Percentiles rank a stretch among this genome's conserved stretches.
Evolutionary conservation across 2,329 filamentous ascomycete genomes (phyloP).

Genomic region (Arthrobotrys pseudoclavata): DNA sequence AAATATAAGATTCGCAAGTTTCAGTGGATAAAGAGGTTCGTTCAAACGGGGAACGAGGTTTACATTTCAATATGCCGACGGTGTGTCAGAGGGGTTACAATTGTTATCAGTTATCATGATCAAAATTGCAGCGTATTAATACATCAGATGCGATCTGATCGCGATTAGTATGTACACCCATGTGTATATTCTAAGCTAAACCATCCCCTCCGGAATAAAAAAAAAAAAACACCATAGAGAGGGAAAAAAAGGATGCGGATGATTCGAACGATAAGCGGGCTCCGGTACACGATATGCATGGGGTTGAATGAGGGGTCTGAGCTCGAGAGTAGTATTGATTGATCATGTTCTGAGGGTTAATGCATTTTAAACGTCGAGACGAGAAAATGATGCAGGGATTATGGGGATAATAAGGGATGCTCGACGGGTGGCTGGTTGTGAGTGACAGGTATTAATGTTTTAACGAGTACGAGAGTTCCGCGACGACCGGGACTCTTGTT

Average conservation of each 20-base stretch:
- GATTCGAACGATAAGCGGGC: slow-evolving; percentile 33
- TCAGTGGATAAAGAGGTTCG: slow-evolving; percentile 1
- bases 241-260: slow-evolving; percentile 7
- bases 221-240: slow-evolving; percentile 8
- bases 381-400: slow-evolving; percentile 28
- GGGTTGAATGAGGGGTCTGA: slow-evolving; percentile 6
- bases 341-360: slow-evolving; percentile 23
- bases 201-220: slow-evolving; percentile 10
- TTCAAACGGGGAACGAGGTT: background rate
- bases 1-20: slow-evolving; percentile 11
- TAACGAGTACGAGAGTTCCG: slow-evolving; percentile 53
- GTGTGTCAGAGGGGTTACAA: background rate
- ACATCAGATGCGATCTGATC: slow-evolving; percentile 26
- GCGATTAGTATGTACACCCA: slow-evolving; percentile 28
- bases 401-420: slow-evolving; percentile 15
- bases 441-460: slow-evolving; percentile 11
- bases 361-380: slow-evolving; percentile 28
- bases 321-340: background rate
- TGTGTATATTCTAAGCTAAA: slow-evolving; percentile 41
- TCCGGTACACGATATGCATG: slow-evolving; percentile 27
- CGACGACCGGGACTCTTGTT: slow-evolving; percentile 37
- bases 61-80: background rate
- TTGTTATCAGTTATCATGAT: slow-evolving; percentile 19
- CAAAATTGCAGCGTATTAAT: slow-evolving; percentile 3
- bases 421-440: slow-evolving; percentile 25